Base-by-base conservation (phyloP, 139 green algal species). In the Chlorella sp. region DNA sequence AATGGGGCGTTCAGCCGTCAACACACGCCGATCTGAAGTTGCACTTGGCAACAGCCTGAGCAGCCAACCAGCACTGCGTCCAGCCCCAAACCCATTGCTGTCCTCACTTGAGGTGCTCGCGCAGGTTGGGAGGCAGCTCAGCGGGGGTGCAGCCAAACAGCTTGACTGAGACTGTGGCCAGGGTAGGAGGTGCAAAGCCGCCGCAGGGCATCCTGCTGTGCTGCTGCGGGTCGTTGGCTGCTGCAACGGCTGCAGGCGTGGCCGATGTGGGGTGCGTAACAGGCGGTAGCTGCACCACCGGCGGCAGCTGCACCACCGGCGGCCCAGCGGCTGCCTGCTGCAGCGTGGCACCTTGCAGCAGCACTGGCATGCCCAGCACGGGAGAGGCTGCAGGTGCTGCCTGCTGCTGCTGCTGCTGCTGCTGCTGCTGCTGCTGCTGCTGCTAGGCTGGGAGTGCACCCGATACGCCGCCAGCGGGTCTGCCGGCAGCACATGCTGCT, bases 131-230 rank as follows among this genome's bases (percentile, higher is more conserved):
- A 0, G 94, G 94, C 81, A 97, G 91, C 80, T 96, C 88, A 0
- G 86, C 87, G 5, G 94, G 94, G 4, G 93, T 96, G 80, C 88
- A 87, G 72, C 92, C 94, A 90, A 97, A 97, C 20, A 97, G 89
- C 93, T 97, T 97, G 39, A 95, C 82, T 17, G 83, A 91, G 30
- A 97, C 68, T 0, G 64, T 78, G 47, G 62, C 26, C 44, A 85
- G 74, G 21, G 80, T 80, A 47, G 74, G 36, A 20, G 38, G 55
- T 56, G 76, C 28, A 28, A 21, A 47, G 23, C 20, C 44, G 65
- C 51, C 11, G 51, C 51, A 60, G 51, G 51, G 51, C 51, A 21
- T 2, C 51, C 11, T 20, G 51, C 12, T 60, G 51, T 60, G 51
- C 51, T 60, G 51, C 51, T 4, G 51, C 51, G n/a, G n/a, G n/a